Evolutionary conservation across 768 basidiomycete species (phyloP).

Genomic region (Calvatia gigantea): DNA sequence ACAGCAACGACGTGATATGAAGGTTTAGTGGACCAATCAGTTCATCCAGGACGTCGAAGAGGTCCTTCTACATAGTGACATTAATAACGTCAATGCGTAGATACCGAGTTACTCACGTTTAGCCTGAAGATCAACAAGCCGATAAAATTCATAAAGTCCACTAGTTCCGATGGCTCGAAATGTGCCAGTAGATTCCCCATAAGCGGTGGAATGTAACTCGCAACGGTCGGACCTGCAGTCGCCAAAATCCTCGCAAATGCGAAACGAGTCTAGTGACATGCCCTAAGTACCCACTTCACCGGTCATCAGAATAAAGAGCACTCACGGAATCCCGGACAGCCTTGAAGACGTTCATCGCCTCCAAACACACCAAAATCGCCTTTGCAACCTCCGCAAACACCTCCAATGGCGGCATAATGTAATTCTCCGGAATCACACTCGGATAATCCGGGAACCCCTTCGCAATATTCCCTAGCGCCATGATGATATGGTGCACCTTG

Average conservation of each 20-base stretch:
- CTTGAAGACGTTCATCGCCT: conserved; percentile 83
- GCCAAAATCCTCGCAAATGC: conserved; percentile 92
- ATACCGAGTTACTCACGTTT: conserved; percentile 52
- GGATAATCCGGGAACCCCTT: conserved; percentile 97
- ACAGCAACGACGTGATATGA: conserved; percentile 75
- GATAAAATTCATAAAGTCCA: conserved; percentile 96
- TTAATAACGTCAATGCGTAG: background rate
- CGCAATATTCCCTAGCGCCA: conserved; percentile 91
- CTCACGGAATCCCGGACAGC: conserved; percentile 90
- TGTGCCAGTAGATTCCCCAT: conserved; percentile 90
- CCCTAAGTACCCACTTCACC: background rate
- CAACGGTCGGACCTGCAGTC: conserved; percentile 82
- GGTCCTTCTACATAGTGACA: conserved; percentile 54
- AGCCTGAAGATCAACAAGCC: conserved; percentile 87
- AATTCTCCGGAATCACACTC: conserved; percentile 59
- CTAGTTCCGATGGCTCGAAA: conserved; percentile 88
- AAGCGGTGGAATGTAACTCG: conserved; percentile 82
- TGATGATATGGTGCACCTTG: conserved; percentile 87
- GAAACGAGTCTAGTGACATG: conserved; percentile 66
- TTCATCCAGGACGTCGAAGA: conserved; percentile 87
- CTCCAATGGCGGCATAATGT: conserved; percentile 66
- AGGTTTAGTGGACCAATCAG: conserved; percentile 82
- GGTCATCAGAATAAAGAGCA: conserved; percentile 11
- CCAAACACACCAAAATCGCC: conserved; percentile 81
- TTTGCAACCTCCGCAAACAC: conserved; percentile 86